Evolutionary conservation across 148 eudicot genomes (phyloP).

Genomic region (Rhododendron kiyosumense): DNA sequence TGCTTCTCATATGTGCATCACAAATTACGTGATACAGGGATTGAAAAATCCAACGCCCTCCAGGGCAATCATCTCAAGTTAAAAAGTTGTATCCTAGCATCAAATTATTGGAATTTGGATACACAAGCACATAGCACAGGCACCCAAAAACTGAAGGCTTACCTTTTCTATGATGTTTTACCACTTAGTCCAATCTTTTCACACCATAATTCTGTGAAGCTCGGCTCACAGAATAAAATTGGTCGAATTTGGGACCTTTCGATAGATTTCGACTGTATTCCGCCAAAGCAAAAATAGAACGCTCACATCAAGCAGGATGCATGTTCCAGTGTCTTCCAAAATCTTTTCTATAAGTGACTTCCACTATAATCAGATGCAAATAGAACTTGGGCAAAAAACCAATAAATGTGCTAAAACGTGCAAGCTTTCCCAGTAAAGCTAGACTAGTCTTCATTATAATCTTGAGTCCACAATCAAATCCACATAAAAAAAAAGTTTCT

Average conservation of each 20-base stretch:
- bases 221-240: background rate
- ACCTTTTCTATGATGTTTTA: background rate
- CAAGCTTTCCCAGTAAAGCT: background rate
- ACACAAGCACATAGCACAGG: background rate
- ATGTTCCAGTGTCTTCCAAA: background rate
- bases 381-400: background rate
- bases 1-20: background rate
- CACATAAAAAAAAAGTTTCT: background rate
- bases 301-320: background rate
- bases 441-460: background rate
- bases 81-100: background rate
- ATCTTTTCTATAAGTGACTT: background rate
- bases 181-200: background rate
- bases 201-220: background rate
- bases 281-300: background rate
- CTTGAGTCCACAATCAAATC: background rate
- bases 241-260: too few relatives aligned
- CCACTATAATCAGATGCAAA: background rate
- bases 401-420: background rate
- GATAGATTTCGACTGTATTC: too few relatives aligned
- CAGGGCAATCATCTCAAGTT: background rate
- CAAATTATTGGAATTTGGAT: background rate
- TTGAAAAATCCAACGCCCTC: background rate
- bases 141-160: background rate
- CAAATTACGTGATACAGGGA: background rate